phyloP scores from a whole-genome alignment of 495 filamentous ascomycete genomes.

The Jackrogersella multiformis region DNA sequence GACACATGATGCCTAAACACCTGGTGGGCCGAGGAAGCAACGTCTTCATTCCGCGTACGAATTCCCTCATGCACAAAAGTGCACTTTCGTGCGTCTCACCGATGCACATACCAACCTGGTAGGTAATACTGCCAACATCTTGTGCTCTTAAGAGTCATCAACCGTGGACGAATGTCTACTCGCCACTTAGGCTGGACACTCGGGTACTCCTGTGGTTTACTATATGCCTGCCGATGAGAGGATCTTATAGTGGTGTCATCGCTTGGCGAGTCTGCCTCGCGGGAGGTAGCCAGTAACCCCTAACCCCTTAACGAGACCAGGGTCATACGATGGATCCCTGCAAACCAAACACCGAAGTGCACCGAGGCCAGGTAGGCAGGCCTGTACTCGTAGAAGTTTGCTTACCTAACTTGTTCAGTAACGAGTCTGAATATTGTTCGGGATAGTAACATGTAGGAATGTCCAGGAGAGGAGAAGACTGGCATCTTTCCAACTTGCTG shows the following conservation, averaged over 20 bases:
- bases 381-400: neutral
- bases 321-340: neutral
- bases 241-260: neutral
- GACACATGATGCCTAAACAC: constrained; percentile 5
- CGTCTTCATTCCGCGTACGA: constrained; percentile 13
- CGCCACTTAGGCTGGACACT: neutral
- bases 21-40: neutral
- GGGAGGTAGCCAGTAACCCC: constrained; percentile 10
- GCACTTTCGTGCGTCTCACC: constrained; percentile 10
- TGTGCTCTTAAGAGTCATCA: constrained; percentile 11
- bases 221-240: neutral
- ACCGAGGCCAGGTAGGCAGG: neutral
- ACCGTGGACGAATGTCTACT: neutral
- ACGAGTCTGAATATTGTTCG: neutral
- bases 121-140: constrained; percentile 3
- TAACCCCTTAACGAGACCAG: constrained; percentile 3
- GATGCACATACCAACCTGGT: neutral
- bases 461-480: neutral
- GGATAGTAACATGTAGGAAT: constrained; percentile 7
- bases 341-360: neutral
- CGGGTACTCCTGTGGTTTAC: neutral
- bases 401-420: constrained; percentile 33
- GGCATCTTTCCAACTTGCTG: constrained; percentile 4
- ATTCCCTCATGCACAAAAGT: neutral
- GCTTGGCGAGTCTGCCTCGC: constrained; percentile 17